A percentile compares a stretch with the other conserved stretches of the same genome.
Evolutionary conservation across 2,329 filamentous ascomycete species (phyloP).

Genomic region (Epichloe amarillans): DNA sequence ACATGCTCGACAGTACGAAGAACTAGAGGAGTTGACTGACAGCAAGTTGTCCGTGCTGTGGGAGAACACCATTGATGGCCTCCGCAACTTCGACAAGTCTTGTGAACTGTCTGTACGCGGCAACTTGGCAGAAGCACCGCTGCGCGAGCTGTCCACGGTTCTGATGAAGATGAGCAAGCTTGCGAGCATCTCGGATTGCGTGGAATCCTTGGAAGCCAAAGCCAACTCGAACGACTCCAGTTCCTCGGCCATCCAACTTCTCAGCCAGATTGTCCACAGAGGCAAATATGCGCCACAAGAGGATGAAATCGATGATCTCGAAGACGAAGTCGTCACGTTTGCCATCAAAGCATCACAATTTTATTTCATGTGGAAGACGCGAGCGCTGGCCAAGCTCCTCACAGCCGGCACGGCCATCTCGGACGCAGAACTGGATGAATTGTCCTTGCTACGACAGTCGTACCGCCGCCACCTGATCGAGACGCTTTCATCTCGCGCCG

Average conservation of each 20-base stretch:
- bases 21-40: conserved; percentile 75
- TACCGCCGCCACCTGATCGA: conserved; percentile 53
- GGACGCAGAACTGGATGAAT: conserved; percentile 44
- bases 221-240: conserved; percentile 34
- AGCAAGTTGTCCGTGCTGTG: conserved; percentile 69
- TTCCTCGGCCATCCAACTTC: conserved; percentile 48
- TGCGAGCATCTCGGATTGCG: conserved; percentile 64
- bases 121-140: conserved; percentile 48
- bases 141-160: conserved; percentile 60
- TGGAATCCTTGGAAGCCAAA: conserved; percentile 57
- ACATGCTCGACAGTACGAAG: conserved; percentile 75
- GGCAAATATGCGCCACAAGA: conserved; percentile 57
- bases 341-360: conserved; percentile 67
- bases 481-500: conserved; percentile 51
- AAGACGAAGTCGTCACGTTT: conserved; percentile 65
- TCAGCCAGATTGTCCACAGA: conserved; percentile 60
- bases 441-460: conserved; percentile 40
- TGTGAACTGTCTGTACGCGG: conserved; percentile 60
- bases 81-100: conserved; percentile 58
- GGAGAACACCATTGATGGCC: conserved; percentile 66
- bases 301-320: conserved; percentile 58
- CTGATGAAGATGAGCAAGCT: conserved; percentile 72
- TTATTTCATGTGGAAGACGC: conserved; percentile 92
- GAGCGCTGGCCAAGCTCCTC: conserved; percentile 42
- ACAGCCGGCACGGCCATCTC: conserved; percentile 41